Evolutionary conservation across 2,329 filamentous ascomycete genomes (phyloP), one percentile per base, ranked within the genome.

Genomic region (Lachnellula cervina): DNA sequence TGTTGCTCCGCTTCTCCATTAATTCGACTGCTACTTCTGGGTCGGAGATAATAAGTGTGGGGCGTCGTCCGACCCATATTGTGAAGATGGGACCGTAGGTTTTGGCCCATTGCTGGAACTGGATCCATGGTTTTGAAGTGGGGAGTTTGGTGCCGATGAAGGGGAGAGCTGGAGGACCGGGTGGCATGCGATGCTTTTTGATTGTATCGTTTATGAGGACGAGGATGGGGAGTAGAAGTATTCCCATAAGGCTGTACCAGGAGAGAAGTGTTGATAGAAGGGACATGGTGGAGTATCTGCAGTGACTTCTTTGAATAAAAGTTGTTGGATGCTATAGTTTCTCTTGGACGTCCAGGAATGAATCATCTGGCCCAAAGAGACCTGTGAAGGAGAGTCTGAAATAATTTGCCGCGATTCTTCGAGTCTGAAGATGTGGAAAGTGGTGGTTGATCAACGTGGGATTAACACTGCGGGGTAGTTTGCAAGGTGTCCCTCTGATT

Each of bases 61-160:
- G 74, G 11, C 69, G 71, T n/a, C 74, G 68, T 0, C 75, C 75
- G 25, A 77, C 73, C 75, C 75, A 77, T 57, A 77, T 70, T 2
- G 76, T 77, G 63, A 74, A 77, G 49, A 77, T 76, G 4, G 74
- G 73, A 0, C 76, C 76, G 58, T 78, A 77, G 23, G 43, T 63
- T 46, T 71, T 69, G 9, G 73, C 72, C 75, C 74, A 77, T 53
- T 72, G 63, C 58, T 76, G 66, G 64, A 77, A 73, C 51, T 72
- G 67, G 9, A 74, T 55, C 72, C 72, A 75, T 19, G 70, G 70
- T 54, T 68, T 64, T 11, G 56, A 57, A 14, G 57, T 62, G 34
- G 62, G 70, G 50, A 74, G 64, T 38, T 69, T 72, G 62, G 74
- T 74, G 46, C 73, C 76, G 16, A 78, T 59, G 64, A 78, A 76